Conservation (phyloP, 2,329 filamentous ascomycete species). For the Botrytis byssoidea region DNA sequence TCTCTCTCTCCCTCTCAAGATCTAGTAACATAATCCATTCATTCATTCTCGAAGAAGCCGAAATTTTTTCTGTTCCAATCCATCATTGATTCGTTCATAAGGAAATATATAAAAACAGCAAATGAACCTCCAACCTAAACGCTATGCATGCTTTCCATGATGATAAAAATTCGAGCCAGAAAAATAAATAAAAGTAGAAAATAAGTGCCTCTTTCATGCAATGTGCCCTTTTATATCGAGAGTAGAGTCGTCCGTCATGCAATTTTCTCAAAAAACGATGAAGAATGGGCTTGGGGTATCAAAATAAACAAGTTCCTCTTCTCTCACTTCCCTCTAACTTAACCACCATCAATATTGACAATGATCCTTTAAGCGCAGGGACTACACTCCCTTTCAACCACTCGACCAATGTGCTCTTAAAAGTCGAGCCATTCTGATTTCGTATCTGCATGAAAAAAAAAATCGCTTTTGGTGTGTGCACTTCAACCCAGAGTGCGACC, state of each 20-base stretch:
- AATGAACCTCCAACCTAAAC: slow-evolving; percentile 15
- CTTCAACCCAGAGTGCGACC: slow-evolving; percentile 38
- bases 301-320: slow-evolving; percentile 21
- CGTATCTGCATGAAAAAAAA: neutral
- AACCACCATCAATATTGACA: neutral
- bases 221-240: slow-evolving; percentile 2
- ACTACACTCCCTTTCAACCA: neutral
- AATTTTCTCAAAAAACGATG: slow-evolving; percentile 17
- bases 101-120: slow-evolving; percentile 8
- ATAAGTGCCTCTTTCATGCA: slow-evolving; percentile 10
- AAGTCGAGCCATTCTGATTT: neutral
- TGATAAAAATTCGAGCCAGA: slow-evolving; percentile 2
- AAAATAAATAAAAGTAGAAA: slow-evolving; percentile 16
- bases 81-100: slow-evolving; percentile 16
- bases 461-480: slow-evolving; percentile 4
- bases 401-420: neutral
- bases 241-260: slow-evolving; percentile 18
- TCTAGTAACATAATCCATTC: slow-evolving; percentile 16
- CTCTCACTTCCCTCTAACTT: neutral
- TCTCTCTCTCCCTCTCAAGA: neutral
- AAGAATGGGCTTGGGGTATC: slow-evolving; percentile 19
- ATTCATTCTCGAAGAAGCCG: slow-evolving; percentile 11
- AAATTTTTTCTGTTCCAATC: slow-evolving; percentile 6
- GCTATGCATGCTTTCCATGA: slow-evolving; percentile 16
- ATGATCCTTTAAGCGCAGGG: neutral